Conservation (phyloP, 805 yeast species). For the Metschnikowia corniflorae region DNA sequence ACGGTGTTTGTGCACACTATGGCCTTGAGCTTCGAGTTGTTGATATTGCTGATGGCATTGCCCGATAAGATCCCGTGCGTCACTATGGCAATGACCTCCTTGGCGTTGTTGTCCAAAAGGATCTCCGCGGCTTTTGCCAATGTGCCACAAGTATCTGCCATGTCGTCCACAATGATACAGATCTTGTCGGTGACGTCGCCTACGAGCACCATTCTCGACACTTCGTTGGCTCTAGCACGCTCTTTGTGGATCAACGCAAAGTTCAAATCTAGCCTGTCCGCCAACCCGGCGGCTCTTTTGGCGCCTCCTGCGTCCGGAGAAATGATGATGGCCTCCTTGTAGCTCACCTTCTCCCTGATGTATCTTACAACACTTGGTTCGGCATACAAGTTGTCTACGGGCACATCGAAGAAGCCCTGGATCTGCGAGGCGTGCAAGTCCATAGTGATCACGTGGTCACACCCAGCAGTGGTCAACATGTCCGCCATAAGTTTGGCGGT, state of each 20-base stretch:
- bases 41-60: conserved; percentile 67
- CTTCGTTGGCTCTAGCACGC: conserved; percentile 79
- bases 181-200: conserved; percentile 78
- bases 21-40: conserved; percentile 61
- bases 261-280: conserved; percentile 73
- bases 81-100: conserved; percentile 74
- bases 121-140: conserved; percentile 79
- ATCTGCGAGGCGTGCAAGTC: conserved; percentile 87
- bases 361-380: conserved; percentile 79
- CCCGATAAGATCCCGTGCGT: conserved; percentile 81
- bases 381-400: conserved; percentile 80
- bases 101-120: conserved; percentile 62
- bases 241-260: conserved; percentile 85
- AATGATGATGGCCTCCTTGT: conserved; percentile 63
- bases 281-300: conserved; percentile 81
- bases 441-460: conserved; percentile 84
- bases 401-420: conserved; percentile 80
- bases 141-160: conserved; percentile 91
- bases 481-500: conserved; percentile 84
- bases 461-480: conserved; percentile 78
- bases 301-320: conserved; percentile 94
- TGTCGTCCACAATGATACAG: conserved; percentile 79
- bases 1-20: conserved; percentile 80
- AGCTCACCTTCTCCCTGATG: conserved; percentile 58
- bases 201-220: conserved; percentile 77